Base-by-base conservation (phyloP, 441 rosid genomes). In the Lepidium campestre region DNA sequence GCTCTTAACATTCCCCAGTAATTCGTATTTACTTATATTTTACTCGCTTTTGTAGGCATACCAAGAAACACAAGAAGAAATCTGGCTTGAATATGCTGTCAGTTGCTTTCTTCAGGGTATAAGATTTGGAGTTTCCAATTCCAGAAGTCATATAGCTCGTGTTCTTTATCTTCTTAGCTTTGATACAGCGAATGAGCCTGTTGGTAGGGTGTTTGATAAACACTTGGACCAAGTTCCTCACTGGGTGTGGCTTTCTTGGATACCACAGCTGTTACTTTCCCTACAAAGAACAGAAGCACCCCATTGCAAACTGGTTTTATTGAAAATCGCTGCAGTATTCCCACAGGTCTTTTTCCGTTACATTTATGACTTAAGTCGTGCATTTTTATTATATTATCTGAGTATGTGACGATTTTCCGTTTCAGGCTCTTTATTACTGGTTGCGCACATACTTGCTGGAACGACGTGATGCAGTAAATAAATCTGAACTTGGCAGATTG, bases 211-310 rank as follows among this genome's bases (percentile, higher is more conserved):
- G 49, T 96, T 96, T 79, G 97, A 92, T 78, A 96, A 90, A 78
- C 86, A 83, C 76, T 76, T 87, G 77, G 98, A 96, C 49, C 99
- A 96, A 79, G 88, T 92, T 68, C 98, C 99, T 23, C 86, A 90
- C 77, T 95, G 99, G 99, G 98, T 27, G 69, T 95, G 99, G 99
- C 97, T 92, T 78, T 83, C 96, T 68, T 95, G 98, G 99, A 90
- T 95, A 74, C 99, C 98, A 2, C 99, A 96, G 78, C 78, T 96
- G 35, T 81, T 96, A 74, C 96, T 96, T 72, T 96, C 99, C 72
- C 79, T 96, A 75, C 99, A 92, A 86, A 86, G 99, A 84, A 78
- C 88, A 23, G 98, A 95, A 79, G 98, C 98, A 65, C 88, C 97
- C 65, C 99, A 90, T 70, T 85, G 98, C 87, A 95, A 95, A 89